Evolutionary conservation across 2,329 filamentous ascomycete species (phyloP).

Genomic region (Fusarium papillatum): DNA sequence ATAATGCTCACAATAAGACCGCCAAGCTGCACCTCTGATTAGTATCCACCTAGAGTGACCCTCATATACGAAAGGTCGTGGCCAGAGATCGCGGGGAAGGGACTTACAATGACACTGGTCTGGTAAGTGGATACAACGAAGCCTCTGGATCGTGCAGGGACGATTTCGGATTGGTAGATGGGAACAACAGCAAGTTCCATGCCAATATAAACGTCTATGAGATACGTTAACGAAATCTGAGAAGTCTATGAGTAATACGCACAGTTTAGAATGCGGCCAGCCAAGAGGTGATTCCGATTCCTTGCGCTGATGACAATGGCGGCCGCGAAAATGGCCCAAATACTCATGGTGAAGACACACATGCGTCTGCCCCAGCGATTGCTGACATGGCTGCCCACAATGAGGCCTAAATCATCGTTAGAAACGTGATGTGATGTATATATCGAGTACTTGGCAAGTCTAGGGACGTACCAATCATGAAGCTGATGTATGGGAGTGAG

Average conservation of each 20-base stretch:
- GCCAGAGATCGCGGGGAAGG: neutral
- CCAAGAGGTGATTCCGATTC: conserved; percentile 48
- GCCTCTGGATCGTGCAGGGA: conserved; percentile 44
- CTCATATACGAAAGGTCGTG: neutral
- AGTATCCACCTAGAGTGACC: neutral
- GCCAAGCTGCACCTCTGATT: conserved; percentile 9
- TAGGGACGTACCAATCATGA: neutral
- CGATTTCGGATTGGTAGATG: conserved; percentile 49
- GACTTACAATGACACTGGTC: conserved; percentile 18
- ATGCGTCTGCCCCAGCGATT: conserved; percentile 49
- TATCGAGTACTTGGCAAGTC: too few relatives aligned
- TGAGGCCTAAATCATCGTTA: neutral
- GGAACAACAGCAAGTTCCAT: conserved; percentile 55
- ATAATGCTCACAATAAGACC: conserved; percentile 36
- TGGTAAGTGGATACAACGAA: conserved; percentile 40
- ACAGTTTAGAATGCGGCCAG: conserved; percentile 48
- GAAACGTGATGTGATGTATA: too few relatives aligned
- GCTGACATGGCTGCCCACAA: conserved; percentile 46
- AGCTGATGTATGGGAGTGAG: neutral
- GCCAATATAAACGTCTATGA: conserved; percentile 48
- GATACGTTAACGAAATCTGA: too few relatives aligned
- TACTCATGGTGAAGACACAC: conserved; percentile 52
- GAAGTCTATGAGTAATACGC: neutral
- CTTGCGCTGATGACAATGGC: conserved; percentile 48
- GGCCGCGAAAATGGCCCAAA: conserved; percentile 49